A percentile compares a stretch with the other conserved stretches of the same genome.
Evolutionary conservation across 495 filamentous ascomycete genomes (phyloP).

Genomic region (Trichoderma reesei): DNA sequence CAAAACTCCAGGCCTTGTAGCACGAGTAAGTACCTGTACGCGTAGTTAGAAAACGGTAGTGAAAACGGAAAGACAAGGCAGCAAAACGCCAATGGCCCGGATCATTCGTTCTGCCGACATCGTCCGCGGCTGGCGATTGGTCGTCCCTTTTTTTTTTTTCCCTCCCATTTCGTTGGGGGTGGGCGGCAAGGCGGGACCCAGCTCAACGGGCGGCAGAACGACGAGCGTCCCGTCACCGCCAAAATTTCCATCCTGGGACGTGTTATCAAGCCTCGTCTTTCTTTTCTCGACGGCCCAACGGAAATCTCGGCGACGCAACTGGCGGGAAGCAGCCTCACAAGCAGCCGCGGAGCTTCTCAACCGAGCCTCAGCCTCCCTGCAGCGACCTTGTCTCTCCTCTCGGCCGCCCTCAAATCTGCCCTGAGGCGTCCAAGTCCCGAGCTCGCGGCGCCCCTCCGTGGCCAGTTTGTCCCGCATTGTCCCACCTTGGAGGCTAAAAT

Average conservation of each 20-base stretch:
- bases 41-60: no score
- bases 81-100: neutral
- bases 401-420: neutral
- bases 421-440: neutral
- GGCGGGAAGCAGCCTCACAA: neutral
- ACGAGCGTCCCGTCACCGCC: neutral
- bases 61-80: neutral
- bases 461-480: constrained; percentile 4
- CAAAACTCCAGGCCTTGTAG: no score
- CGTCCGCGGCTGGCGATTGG: neutral
- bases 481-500: neutral
- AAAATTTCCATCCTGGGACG: neutral
- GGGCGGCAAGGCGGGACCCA: neutral
- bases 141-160: no score
- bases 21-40: no score
- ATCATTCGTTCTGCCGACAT: constrained; percentile 2
- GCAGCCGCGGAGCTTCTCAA: neutral
- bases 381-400: neutral
- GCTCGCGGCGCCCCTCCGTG: neutral
- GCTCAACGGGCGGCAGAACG: constrained; percentile 7
- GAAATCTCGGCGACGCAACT: neutral
- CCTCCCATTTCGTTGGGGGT: constrained; percentile 4
- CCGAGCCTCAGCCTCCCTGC: neutral
- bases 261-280: neutral
- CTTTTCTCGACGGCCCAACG: neutral